Evolutionary conservation across 495 filamentous ascomycete species (phyloP), one percentile per base, ranked within the genome.

Genomic region (Trichoderma virens): DNA sequence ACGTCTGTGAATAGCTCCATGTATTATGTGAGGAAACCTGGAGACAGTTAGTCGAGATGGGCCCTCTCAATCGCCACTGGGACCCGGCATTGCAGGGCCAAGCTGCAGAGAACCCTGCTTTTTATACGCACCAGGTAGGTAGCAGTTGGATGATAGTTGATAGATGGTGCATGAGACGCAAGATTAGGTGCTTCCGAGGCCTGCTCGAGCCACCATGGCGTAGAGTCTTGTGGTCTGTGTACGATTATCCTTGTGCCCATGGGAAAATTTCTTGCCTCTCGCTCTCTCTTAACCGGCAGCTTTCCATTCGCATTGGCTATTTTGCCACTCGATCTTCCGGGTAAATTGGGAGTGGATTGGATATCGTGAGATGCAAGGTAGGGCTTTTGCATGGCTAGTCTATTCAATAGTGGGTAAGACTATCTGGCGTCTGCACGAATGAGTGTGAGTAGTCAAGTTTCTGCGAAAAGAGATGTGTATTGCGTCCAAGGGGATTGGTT

Each of bases 1-100:
- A 56, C 51, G 25, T 30, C 51, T 30, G 51, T 11, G 51, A 28
- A 56, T 56, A 56, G 51, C 25, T 56, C 51, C 51, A 56, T 56
- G 51, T 30, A 56, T 28, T 30, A 56, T 13, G 51, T 56, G 51
- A 56, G 51, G 51, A 56, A 23, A 56, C 51, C n/a, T 9, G n/a
- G n/a, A 51, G 45, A 5, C 45, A 20, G 23, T 25, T 25, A 51
- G 45, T 51, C 45, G 18, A 51, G 45, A 45, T 38, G 34, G 34
- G 34, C n/a, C 51, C 18, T n/a, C 41, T 16, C 18, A 27, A 56
- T 30, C 51, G 27, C 51, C 51, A 27, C 51, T 56, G 43, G 43
- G n/a, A n/a, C 41, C 6, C 41, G 18, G 41, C 41, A 7, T 45
- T 45, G 41, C 41, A 45, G 41, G 41, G 41, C 18, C 41, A 45